Conservation (phyloP, 2,329 filamentous ascomycete genomes). For the Pseudogymnoascus sp. region DNA sequence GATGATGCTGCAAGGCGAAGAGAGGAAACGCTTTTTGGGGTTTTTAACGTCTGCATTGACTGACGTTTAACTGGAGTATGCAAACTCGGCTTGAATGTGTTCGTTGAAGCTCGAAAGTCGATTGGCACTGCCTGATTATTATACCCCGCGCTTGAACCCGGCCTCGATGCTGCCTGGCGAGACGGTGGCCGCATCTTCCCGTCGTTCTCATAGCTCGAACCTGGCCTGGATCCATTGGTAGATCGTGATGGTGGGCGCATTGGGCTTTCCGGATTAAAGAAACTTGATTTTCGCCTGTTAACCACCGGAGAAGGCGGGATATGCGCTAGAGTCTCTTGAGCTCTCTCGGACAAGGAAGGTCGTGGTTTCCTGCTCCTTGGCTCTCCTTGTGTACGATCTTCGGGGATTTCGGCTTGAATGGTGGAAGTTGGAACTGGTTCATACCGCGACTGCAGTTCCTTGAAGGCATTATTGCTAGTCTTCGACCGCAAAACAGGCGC, state of each 20-base stretch:
- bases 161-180: slow-evolving; percentile 44
- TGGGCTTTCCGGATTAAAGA: slow-evolving; percentile 60
- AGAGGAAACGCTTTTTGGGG: slow-evolving; percentile 22
- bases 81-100: slow-evolving; percentile 36
- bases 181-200: slow-evolving; percentile 46
- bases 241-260: slow-evolving; percentile 41
- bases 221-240: slow-evolving; percentile 21
- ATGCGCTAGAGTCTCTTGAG: slow-evolving; percentile 73
- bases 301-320: slow-evolving; percentile 71
- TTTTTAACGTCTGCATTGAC: slow-evolving; percentile 29
- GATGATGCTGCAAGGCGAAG: slow-evolving; percentile 24
- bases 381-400: background rate
- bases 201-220: slow-evolving; percentile 56
- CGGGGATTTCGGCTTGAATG: background rate
- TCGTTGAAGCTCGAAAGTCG: slow-evolving; percentile 39
- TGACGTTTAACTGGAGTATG: slow-evolving; percentile 30
- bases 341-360: slow-evolving; percentile 68
- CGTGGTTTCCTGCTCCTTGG: background rate
- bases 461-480: background rate
- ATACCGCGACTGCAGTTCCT: slow-evolving; percentile 3
- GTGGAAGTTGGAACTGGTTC: background rate
- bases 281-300: slow-evolving; percentile 59
- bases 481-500: slow-evolving; percentile 2
- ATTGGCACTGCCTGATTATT: slow-evolving; percentile 32
- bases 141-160: slow-evolving; percentile 47